Percentiles rank a stretch among this genome's conserved stretches.
These are phyloP conservation scores for Daedalea quercina DNA, from an alignment of 768 basidiomycete genomes.

Conservation along the genomic window DNA sequence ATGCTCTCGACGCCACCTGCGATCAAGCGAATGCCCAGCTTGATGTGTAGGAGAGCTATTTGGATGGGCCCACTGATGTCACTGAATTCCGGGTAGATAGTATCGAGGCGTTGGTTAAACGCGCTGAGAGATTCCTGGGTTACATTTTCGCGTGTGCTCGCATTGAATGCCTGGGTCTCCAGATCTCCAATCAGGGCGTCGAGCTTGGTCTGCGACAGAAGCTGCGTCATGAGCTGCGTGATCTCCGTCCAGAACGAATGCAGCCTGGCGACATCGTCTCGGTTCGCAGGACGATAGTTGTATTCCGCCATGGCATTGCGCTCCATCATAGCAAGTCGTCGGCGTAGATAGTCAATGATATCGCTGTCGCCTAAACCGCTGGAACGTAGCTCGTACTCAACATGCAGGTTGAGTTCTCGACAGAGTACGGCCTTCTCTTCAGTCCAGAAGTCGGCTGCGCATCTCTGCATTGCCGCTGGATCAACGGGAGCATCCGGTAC, in stretches of 20 bases:
- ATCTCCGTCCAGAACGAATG: slow-evolving; percentile 74
- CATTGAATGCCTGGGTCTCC: slow-evolving; percentile 29
- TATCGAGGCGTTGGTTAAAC: slow-evolving; percentile 66
- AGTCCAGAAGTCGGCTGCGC: slow-evolving; percentile 35
- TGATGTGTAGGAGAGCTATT: slow-evolving; percentile 56
- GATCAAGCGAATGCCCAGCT: slow-evolving; percentile 64
- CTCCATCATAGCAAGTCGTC: slow-evolving; percentile 23
- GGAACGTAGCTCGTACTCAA: slow-evolving; percentile 42
- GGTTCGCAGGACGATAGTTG: slow-evolving; percentile 16
- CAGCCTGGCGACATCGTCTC: slow-evolving; percentile 37
- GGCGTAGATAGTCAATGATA: slow-evolving; percentile 39
- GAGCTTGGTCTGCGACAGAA: slow-evolving; percentile 43
- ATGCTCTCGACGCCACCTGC: slow-evolving; percentile 15
- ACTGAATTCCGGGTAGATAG: slow-evolving; percentile 58
- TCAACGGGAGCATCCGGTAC: slow-evolving; percentile 85
- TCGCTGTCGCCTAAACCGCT: slow-evolving; percentile 53
- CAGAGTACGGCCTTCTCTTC: slow-evolving; percentile 34
- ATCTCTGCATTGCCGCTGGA: slow-evolving; percentile 63
- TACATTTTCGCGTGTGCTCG: slow-evolving; percentile 53
- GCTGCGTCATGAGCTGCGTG: slow-evolving; percentile 61
- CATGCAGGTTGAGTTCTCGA: slow-evolving; percentile 48
- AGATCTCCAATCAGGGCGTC: slow-evolving; percentile 37
- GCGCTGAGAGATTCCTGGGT: slow-evolving; percentile 75
- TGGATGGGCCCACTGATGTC: slow-evolving; percentile 69
- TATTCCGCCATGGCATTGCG: slow-evolving; percentile 22